Conservation (phyloP, 2,329 filamentous ascomycete species). For the Cercospora sp. region DNA sequence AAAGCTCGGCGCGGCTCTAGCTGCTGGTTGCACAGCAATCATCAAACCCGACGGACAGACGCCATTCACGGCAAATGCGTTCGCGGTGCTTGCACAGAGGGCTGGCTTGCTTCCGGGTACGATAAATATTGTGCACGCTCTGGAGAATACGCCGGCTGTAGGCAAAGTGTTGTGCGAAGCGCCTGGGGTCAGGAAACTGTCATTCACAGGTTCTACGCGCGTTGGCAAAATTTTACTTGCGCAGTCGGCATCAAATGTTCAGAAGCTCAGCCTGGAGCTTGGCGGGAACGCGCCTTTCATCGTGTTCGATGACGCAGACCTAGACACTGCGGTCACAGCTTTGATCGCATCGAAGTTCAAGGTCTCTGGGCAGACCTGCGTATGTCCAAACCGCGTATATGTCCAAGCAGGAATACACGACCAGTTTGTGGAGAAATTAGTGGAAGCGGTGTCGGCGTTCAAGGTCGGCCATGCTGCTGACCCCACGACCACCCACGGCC, state of each 20-base stretch:
- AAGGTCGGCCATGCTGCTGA: constrained; percentile 25
- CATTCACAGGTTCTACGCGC: constrained; percentile 37
- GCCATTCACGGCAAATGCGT: constrained; percentile 35
- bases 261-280: constrained; percentile 37
- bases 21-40: constrained; percentile 40
- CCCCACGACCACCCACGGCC: constrained; percentile 50
- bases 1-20: constrained; percentile 38
- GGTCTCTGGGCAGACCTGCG: constrained; percentile 37
- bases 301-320: constrained; percentile 40
- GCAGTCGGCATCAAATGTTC: constrained; percentile 31
- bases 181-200: constrained; percentile 34
- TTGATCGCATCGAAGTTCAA: constrained; percentile 35
- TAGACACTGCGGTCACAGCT: constrained; percentile 34
- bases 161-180: constrained; percentile 29
- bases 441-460: constrained; percentile 40
- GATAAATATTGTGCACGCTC: constrained; percentile 33
- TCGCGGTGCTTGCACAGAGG: constrained; percentile 33
- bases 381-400: constrained; percentile 51
- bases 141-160: constrained; percentile 28
- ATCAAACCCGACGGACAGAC: constrained; percentile 39
- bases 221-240: constrained; percentile 37
- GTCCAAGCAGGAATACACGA: constrained; percentile 56
- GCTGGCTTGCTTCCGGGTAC: constrained; percentile 35
- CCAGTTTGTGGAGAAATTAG: constrained; percentile 57
- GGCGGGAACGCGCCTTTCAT: constrained; percentile 40